Conservation (phyloP, 192 early-diverging fungal species). For the Gigaspora rosea region DNA sequence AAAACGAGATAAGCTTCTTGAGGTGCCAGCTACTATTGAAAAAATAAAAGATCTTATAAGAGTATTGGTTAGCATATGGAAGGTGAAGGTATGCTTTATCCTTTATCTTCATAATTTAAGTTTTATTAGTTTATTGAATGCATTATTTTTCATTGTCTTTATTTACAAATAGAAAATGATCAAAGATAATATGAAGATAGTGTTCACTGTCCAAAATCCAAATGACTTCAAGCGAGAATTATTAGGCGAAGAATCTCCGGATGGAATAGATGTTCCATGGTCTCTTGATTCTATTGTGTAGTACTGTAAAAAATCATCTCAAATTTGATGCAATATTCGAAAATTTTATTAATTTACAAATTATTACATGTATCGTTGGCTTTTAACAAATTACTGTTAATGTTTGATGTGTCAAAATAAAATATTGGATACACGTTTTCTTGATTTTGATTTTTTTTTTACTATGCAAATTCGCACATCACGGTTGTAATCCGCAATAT, state of each 20-base stretch:
- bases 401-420: neutral
- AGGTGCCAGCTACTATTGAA: constrained; percentile 10
- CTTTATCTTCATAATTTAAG: neutral
- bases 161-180: constrained; percentile 23
- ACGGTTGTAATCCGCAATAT: constrained; percentile 1
- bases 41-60: constrained; percentile 29
- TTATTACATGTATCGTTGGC: constrained; percentile 1
- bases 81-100: constrained; percentile 12
- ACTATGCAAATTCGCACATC: neutral
- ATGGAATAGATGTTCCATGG: neutral
- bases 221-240: neutral
- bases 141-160: constrained; percentile 2
- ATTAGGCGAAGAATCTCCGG: neutral
- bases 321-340: neutral
- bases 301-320: neutral
- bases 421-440: neutral
- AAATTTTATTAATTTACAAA: neutral
- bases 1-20: constrained; percentile 15
- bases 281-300: neutral
- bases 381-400: neutral
- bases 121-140: neutral
- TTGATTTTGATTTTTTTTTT: neutral
- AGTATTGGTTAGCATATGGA: constrained; percentile 12
- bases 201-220: neutral
- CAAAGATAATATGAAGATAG: neutral